Evolutionary conservation across 2,329 filamentous ascomycete species (phyloP), one percentile per base, ranked within the genome.

Genomic region (Trichoderma cornu-damae): DNA sequence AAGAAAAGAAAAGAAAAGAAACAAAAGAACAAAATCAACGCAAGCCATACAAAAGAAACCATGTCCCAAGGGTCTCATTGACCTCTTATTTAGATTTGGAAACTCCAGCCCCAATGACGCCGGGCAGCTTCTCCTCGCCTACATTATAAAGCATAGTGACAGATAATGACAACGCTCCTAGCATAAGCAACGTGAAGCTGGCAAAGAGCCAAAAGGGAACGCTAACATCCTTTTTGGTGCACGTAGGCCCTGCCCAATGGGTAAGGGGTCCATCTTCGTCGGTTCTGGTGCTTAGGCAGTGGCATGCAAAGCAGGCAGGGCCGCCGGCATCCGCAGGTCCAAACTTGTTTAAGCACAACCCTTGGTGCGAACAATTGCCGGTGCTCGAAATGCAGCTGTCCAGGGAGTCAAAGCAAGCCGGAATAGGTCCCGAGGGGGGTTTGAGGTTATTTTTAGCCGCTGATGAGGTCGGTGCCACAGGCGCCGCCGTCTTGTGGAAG

Each of bases 51-150:
- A 12, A 18, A 26, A 46, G 20, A 22, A 32, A 35, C 6, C 22
- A 20, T 16, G 16, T 22, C 9, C 16, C 20, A n/a, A 20, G 18
- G 6, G n/a, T 22, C 12, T 18, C 3, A 22, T 55, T 47, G 8
- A 12, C 44, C 44, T 12, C 6, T 50, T 57, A 57, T 72, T 86
- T 90, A 32, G 85, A 79, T 59, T 85, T 83, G 62, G 87, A 89
- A 35, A 99, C 93, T 62, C 94, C 94, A 47, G 94, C 94, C n/a
- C 91, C 90, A 71, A 99, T 92, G 7, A 99, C 93, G 65, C 91
- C 91, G 0, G 94, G 94, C 62, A 97, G 78, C 73, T 91, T 88
- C 76, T 96, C 86, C 70, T 88, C 83, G 32, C 93, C 94, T 67
- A 97, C 89, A 61, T 78, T 86, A 72, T 87, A 94, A 54, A 99